Evolutionary conservation across 2,329 filamentous ascomycete species (phyloP).

Genomic region (Colletotrichum aenigma): DNA sequence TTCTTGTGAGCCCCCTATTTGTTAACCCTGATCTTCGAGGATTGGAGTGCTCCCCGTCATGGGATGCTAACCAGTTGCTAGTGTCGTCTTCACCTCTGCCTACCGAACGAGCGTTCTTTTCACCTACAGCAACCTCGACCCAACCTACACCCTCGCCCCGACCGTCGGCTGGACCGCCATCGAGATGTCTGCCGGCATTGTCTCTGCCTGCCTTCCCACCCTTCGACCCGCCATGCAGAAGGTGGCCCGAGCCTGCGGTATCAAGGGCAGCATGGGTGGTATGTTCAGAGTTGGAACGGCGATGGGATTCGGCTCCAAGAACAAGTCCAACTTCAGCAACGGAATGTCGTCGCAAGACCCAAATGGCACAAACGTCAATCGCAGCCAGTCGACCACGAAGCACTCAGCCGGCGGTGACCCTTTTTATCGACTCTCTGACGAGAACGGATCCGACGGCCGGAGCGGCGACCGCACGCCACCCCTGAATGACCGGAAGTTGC

Average conservation of each 20-base stretch:
- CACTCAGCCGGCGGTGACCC: conserved; percentile 16
- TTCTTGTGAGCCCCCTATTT: conserved; percentile 39
- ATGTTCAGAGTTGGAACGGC: conserved; percentile 26
- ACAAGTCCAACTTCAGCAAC: conserved; percentile 21
- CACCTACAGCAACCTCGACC: conserved; percentile 41
- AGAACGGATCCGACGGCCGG: conserved; percentile 28
- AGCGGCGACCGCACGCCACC: background rate
- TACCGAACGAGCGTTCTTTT: conserved; percentile 54
- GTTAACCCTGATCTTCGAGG: accelerated
- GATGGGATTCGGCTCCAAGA: conserved; percentile 28
- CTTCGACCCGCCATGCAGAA: conserved; percentile 48
- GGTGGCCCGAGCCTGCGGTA: conserved; percentile 42
- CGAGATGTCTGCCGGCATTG: conserved; percentile 54
- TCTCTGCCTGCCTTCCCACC: conserved; percentile 58
- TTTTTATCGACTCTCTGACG: conserved; percentile 38
- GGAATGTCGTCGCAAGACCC: conserved; percentile 13
- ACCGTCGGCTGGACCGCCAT: conserved; percentile 52
- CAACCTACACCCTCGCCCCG: conserved; percentile 50
- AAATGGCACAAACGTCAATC: background rate
- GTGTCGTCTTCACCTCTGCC: conserved; percentile 51
- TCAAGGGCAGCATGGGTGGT: conserved; percentile 38
- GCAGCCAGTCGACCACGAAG: background rate
- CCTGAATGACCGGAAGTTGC: conserved; percentile 26
- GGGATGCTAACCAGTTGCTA: conserved; percentile 15
- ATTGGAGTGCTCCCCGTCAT: background rate